Base-by-base conservation (phyloP, 805 yeast genomes). In the Myxozyma neglecta region DNA sequence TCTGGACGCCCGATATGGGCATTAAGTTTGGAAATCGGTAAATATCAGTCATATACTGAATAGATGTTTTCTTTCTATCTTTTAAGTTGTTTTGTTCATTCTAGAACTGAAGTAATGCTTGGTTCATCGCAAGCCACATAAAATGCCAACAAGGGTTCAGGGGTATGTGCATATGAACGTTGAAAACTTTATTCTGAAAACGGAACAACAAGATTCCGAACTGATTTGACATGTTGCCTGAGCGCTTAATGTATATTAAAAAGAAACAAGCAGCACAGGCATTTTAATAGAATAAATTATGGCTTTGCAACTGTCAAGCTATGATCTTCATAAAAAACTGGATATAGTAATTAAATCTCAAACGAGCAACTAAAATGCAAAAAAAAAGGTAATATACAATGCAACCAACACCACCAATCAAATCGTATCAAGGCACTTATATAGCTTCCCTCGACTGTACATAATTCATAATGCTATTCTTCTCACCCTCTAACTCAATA, bases 1-100 rank as follows among this genome's bases (percentile, higher is more conserved):
- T 63, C 9, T 64, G 68, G 68, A 55, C 48, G 42, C 68, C 68
- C 9, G 43, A 46, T 24, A 44, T 29, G 39, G 67, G 67, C n/a
- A 64, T 64, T 39, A 64, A 63, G 49, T 64, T 64, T 53, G 67
- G 66, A 13, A 53, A 57, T 24, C 10, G 61, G 24, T 56, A 20
- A n/a, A 39, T 35, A 37, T 47, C 7, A 34, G 11, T 10, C 18
- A n/a, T 24, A 16, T n/a, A 4, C 14, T n/a, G 10, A 51, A 10
- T 32, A 11, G 45, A 11, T 32, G 24, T 9, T 10, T 3, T 11
- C 9, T 20, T 37, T 32, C 10, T 3, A 4, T 14, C 6, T 5
- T 3, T 2, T 6, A 13, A n/a, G 42, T 45, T 39, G n/a, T 39
- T 39, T n/a, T 43, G 16, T 43, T 11, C 20, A 16, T 43, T 18